Evolutionary conservation across 106 monocot species (phyloP).

Genomic region (Allium cepa): DNA sequence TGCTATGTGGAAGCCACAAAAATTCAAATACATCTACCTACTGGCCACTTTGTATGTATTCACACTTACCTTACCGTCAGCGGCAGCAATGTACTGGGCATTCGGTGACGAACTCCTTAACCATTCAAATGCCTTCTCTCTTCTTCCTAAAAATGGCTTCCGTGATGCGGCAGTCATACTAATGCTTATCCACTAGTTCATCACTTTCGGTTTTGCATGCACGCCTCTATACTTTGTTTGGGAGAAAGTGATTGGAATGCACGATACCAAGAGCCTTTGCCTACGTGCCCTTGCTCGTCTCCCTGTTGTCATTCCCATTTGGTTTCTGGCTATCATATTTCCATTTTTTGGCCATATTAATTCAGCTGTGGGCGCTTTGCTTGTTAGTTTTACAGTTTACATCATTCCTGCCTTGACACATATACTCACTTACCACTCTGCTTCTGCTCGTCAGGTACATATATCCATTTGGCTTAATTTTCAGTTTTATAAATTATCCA

Average conservation of each 20-base stretch:
- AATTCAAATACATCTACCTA: too few relatives aligned
- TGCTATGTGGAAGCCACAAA: too few relatives aligned
- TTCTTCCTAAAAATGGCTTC: too few relatives aligned
- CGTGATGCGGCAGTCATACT: too few relatives aligned
- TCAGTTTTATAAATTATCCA: background rate
- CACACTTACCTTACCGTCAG: too few relatives aligned
- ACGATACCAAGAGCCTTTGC: slow-evolving; percentile 46
- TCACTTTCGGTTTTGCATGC: too few relatives aligned
- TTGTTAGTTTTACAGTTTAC: slow-evolving; percentile 71
- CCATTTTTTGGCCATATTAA: slow-evolving; percentile 79
- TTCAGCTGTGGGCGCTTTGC: slow-evolving; percentile 60
- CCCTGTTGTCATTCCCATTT: slow-evolving; percentile 58
- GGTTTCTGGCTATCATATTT: slow-evolving; percentile 72
- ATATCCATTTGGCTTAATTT: background rate
- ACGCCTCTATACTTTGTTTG: too few relatives aligned
- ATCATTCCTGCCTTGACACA: slow-evolving; percentile 59
- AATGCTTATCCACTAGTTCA: too few relatives aligned
- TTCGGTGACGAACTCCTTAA: too few relatives aligned
- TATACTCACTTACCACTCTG: slow-evolving; percentile 49
- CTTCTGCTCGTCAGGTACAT: slow-evolving; percentile 34
- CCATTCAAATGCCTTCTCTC: too few relatives aligned
- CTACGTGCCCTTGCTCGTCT: slow-evolving; percentile 51
- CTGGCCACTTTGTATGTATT: too few relatives aligned
- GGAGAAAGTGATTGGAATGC: slow-evolving; percentile 64
- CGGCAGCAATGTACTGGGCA: too few relatives aligned